Evolutionary conservation across 2,329 filamentous ascomycete genomes (phyloP), one percentile per base, ranked within the genome.

Genomic region (Dichotomopilus funicola): DNA sequence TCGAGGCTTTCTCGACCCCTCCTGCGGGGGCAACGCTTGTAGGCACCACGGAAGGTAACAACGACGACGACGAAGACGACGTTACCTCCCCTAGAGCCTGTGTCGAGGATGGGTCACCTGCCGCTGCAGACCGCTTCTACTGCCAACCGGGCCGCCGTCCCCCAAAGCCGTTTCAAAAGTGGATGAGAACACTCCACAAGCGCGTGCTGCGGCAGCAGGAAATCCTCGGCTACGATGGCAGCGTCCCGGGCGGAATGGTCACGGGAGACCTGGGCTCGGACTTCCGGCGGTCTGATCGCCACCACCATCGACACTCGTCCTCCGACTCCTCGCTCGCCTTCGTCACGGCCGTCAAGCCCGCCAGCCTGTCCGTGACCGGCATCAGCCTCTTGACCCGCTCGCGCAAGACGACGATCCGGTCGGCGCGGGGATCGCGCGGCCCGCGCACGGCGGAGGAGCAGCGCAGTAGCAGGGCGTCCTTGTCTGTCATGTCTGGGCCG

Each of bases 281-380:
- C 64, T 49, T 63, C 60, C 4, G 49, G 45, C 59, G 54, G 41
- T 57, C 61, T 55, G 53, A 53, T 45, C 59, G 7, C 4, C 46
- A 27, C 47, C 64, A 63, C 50, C 77, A 79, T 63, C 76, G 79
- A 56, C 78, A 82, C 54, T 83, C 81, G 6, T 87, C 86, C 2
- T 88, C 88, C 10, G 79, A 80, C 1, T 89, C 88, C 6, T 95
- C 91, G 0, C 83, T 89, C 57, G 87, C 81, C 1, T 91, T 91
- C 65, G 82, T 96, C 41, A 83, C 85, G n/a, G 86, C 83, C 12
- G 80, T 95, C 62, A 90, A 87, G 67, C 94, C 89, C 59, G 87
- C 88, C 51, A 91, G 87, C 57, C 78, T 89, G 58, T 95, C 90
- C 57, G 75, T 91, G 57, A 80, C 84, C 48, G 89, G 86, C 64